These are phyloP conservation scores for Ogataea minuta DNA, from an alignment of 805 yeast species.

Conservation along the genomic window DNA sequence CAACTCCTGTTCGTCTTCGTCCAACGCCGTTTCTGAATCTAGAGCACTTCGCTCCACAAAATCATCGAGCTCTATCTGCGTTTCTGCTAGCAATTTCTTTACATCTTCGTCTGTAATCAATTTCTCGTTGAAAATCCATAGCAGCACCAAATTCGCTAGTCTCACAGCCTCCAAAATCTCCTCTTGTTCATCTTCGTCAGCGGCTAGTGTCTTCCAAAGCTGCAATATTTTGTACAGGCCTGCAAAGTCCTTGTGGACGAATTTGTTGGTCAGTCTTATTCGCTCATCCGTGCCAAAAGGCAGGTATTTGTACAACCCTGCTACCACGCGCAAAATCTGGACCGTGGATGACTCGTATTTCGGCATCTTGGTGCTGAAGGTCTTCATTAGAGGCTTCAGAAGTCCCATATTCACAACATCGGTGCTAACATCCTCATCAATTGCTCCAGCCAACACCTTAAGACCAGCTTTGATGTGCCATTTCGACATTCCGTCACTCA, in stretches of 20 bases:
- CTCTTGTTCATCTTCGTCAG: conserved; percentile 3
- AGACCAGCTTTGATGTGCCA: conserved; percentile 19
- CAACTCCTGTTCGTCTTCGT: conserved; percentile 2
- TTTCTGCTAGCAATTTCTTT: not conserved
- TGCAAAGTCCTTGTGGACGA: conserved; percentile 16
- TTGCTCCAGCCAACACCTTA: conserved; percentile 7
- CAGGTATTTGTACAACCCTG: conserved; percentile 16
- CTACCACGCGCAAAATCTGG: conserved; percentile 10
- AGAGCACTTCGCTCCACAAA: not conserved
- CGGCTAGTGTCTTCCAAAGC: conserved; percentile 4
- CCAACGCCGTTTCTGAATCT: not conserved
- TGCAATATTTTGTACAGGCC: conserved; percentile 10
- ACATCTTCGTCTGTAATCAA: conserved; percentile 2
- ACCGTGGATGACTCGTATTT: conserved; percentile 3
- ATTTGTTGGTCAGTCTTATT: conserved; percentile 20
- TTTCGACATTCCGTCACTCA: conserved; percentile 10
- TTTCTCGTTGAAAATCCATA: conserved; percentile 13
- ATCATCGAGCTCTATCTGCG: not conserved
- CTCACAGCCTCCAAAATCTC: conserved; percentile 2
- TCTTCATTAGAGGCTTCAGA: conserved; percentile 18
- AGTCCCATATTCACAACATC: conserved; percentile 11
- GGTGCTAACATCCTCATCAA: conserved; percentile 7
- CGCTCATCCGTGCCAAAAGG: conserved; percentile 20
- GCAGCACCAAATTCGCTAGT: conserved; percentile 3
- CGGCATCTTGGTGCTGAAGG: conserved; percentile 8